These are phyloP conservation scores for Colletotrichum incanum DNA, from an alignment of 2,329 filamentous ascomycete genomes.

Conservation along the genomic window DNA sequence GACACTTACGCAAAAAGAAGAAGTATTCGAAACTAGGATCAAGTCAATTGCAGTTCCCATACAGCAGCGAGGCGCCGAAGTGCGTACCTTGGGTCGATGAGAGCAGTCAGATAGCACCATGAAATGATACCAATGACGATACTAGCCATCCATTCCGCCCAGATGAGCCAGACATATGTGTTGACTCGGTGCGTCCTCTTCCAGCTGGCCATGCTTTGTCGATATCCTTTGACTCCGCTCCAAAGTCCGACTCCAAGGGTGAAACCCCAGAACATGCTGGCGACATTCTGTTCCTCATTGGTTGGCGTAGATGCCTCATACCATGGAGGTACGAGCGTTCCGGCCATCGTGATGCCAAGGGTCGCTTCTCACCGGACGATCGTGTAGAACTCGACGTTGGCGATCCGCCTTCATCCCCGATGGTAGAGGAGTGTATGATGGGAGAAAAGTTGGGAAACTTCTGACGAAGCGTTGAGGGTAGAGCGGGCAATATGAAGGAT, in stretches of 20 bases:
- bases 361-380: not conserved
- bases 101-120: conserved; percentile 54
- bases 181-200: conserved; percentile 52
- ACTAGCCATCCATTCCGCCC: conserved; percentile 56
- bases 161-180: conserved; percentile 58
- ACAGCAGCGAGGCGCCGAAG: too few relatives aligned
- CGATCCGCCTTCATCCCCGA: conserved; percentile 17
- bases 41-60: not conserved
- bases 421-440: not conserved
- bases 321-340: conserved; percentile 39
- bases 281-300: conserved; percentile 52
- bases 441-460: not conserved
- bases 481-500: conserved; percentile 21
- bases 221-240: conserved; percentile 52
- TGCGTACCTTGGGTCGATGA: conserved; percentile 51
- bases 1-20: conserved; percentile 34
- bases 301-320: conserved; percentile 33
- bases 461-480: not conserved
- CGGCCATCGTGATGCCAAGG: conserved; percentile 14
- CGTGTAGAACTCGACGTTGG: not conserved
- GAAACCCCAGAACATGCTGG: conserved; percentile 56
- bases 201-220: conserved; percentile 54
- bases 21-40: conserved; percentile 27
- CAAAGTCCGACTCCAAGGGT: conserved; percentile 55
- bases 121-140: conserved; percentile 53